Evolutionary conservation across 805 yeast species (phyloP).

Genomic region (Teunomyces cretensis): DNA sequence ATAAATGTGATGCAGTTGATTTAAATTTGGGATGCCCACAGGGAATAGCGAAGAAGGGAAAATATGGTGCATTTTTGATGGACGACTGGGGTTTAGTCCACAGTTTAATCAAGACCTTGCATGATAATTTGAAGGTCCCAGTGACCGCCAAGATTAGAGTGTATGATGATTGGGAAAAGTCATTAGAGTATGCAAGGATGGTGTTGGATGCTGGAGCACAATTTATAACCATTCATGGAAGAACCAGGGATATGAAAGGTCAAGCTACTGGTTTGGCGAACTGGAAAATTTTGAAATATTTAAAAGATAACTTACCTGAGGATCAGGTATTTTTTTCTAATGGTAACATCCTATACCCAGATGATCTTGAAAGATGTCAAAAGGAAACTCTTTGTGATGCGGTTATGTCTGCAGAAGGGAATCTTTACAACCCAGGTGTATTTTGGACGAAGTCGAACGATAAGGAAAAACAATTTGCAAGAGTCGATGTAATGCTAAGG

Average conservation of each 20-base stretch:
- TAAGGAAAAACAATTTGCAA: constrained; percentile 68
- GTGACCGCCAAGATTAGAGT: constrained; percentile 96
- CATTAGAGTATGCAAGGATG: constrained; percentile 83
- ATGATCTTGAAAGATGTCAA: constrained; percentile 72
- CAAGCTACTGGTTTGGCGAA: constrained; percentile 94
- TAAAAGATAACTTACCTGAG: constrained; percentile 72
- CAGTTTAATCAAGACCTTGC: constrained; percentile 68
- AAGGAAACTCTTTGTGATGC: constrained; percentile 73
- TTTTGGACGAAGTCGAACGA: constrained; percentile 60
- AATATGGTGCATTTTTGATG: constrained; percentile 94
- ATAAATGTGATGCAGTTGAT: constrained; percentile 92
- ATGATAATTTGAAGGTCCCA: constrained; percentile 73
- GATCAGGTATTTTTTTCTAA: constrained; percentile 91
- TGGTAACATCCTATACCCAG: constrained; percentile 91
- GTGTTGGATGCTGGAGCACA: constrained; percentile 93
- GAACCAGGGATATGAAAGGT: constrained; percentile 97
- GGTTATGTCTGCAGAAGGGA: constrained; percentile 97
- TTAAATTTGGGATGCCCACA: constrained; percentile 97
- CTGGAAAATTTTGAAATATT: constrained; percentile 74
- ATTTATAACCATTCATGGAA: constrained; percentile 90
- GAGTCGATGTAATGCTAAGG: constrained; percentile 79
- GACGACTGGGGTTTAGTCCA: constrained; percentile 91
- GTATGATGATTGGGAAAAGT: constrained; percentile 79
- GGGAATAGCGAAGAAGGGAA: constrained; percentile 92
- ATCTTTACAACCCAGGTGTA: constrained; percentile 88